Conservation (phyloP, 352 stramenopile species). For the Globisporangium solare region DNA sequence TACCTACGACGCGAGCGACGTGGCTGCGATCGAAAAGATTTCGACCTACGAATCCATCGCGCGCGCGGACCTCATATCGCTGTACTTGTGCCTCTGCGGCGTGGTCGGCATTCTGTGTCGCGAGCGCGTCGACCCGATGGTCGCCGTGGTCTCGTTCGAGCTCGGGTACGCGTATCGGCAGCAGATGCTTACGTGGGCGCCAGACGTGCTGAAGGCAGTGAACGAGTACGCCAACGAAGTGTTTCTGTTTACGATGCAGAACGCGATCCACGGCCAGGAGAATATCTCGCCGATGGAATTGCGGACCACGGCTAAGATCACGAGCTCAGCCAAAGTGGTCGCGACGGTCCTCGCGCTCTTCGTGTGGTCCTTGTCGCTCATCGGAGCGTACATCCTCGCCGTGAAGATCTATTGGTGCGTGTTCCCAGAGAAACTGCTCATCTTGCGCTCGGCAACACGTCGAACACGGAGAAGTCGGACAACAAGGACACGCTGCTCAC, state of each 20-base stretch:
- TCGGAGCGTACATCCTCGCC: conserved; percentile 1
- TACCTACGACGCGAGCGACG: conserved; percentile 18
- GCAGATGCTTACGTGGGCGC: conserved; percentile 7
- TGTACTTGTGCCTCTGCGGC: conserved; percentile 28
- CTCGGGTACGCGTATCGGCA: conserved; percentile 23
- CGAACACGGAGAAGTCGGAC: neutral
- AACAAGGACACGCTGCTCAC: conserved; percentile 5
- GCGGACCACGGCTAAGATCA: conserved; percentile 1
- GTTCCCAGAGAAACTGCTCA: conserved; percentile 6
- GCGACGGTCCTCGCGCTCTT: neutral
- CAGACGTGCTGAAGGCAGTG: neutral
- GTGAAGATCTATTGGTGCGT: conserved; percentile 23
- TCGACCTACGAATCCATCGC: conserved; percentile 28
- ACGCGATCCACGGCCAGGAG: neutral
- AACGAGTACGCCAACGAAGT: neutral
- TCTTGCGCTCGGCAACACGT: neutral
- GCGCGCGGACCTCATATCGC: conserved; percentile 23
- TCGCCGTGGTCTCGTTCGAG: conserved; percentile 28
- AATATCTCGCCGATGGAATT: conserved; percentile 9
- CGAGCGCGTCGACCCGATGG: conserved; percentile 28
- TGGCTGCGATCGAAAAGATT: conserved; percentile 21
- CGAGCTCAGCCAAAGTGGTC: neutral
- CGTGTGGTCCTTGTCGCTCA: neutral
- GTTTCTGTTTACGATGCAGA: neutral
- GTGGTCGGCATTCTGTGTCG: conserved; percentile 23